Evolutionary conservation across 2,329 filamentous ascomycete species (phyloP).

Genomic region (Botrytis medusae): DNA sequence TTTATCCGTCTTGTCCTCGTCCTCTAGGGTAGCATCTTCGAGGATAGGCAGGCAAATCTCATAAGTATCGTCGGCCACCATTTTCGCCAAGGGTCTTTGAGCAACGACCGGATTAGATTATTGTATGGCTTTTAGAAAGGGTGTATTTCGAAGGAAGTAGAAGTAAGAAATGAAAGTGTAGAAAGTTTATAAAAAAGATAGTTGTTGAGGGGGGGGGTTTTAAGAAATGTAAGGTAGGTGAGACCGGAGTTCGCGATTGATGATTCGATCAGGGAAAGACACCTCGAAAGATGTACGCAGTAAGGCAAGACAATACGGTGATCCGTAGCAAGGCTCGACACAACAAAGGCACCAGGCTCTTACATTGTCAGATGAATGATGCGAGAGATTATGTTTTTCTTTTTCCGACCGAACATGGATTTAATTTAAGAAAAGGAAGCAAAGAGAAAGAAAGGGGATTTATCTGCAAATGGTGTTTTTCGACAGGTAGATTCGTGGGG

Average conservation of each 20-base stretch:
- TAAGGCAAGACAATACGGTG: conserved; percentile 21
- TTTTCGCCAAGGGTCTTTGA: conserved; percentile 42
- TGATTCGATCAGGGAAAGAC: conserved; percentile 22
- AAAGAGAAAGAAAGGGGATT: conserved; percentile 13
- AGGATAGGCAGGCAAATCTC: conserved; percentile 88
- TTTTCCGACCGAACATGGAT: neutral
- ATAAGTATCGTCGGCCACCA: conserved; percentile 92
- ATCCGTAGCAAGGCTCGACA: conserved; percentile 20
- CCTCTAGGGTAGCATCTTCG: conserved; percentile 77
- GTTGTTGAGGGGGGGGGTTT: neutral
- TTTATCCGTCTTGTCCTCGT: conserved; percentile 93
- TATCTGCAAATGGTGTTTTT: neutral
- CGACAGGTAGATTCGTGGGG: conserved; percentile 20
- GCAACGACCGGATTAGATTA: conserved; percentile 11
- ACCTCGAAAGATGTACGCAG: conserved; percentile 1
- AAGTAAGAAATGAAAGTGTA: neutral
- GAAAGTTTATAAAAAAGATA: conserved; percentile 1
- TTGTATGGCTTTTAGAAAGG: conserved; percentile 9
- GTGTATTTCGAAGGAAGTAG: conserved; percentile 7
- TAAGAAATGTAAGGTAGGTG: conserved; percentile 14
- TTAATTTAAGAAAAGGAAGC: neutral
- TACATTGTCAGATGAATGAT: conserved; percentile 32
- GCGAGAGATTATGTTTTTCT: neutral
- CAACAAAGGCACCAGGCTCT: conserved; percentile 35
- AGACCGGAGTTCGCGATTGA: conserved; percentile 22